Percentiles rank a stretch among this genome's conserved stretches.
Evolutionary conservation across 2,329 filamentous ascomycete species (phyloP).

Genomic region (Penicillium sp.): DNA sequence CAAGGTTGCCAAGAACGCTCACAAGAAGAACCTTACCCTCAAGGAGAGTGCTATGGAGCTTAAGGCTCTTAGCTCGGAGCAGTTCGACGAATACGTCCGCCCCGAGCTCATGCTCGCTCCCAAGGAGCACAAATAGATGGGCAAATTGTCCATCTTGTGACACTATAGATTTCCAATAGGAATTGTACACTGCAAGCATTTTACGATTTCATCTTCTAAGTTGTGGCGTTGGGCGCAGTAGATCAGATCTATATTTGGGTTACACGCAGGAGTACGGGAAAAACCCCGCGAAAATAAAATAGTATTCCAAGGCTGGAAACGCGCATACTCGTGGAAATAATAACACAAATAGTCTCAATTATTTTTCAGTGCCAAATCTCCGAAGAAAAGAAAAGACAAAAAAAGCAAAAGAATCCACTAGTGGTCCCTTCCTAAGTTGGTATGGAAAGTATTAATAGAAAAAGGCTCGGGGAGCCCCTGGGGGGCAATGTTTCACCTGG

Average conservation of each 20-base stretch:
- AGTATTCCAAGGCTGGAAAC: too few species aligned
- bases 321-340: too few species aligned
- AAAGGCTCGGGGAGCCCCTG: slow-evolving; percentile 4
- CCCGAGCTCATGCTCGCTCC: slow-evolving; percentile 96
- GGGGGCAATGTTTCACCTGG: slow-evolving; percentile 19
- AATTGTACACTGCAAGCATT: slow-evolving; percentile 24
- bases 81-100: slow-evolving; percentile 86
- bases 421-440: neutral
- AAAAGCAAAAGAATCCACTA: slow-evolving; percentile 4
- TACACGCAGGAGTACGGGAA: too few species aligned
- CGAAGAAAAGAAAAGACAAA: neutral
- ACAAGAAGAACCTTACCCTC: slow-evolving; percentile 94
- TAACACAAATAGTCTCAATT: too few species aligned
- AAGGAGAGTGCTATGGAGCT: slow-evolving; percentile 95
- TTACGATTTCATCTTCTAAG: slow-evolving; percentile 8
- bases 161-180: slow-evolving; percentile 22
- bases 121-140: slow-evolving; percentile 61
- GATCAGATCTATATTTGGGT: neutral
- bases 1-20: slow-evolving; percentile 97
- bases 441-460: slow-evolving; percentile 19
- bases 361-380: too few species aligned
- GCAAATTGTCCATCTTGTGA: slow-evolving; percentile 15
- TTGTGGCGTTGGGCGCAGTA: neutral
- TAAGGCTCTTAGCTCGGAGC: slow-evolving; percentile 80
- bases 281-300: too few species aligned